Percentiles rank a stretch among this genome's conserved stretches.
Evolutionary conservation across 179 eudicot genomes (phyloP).

Genomic region (Silene coronaria): DNA sequence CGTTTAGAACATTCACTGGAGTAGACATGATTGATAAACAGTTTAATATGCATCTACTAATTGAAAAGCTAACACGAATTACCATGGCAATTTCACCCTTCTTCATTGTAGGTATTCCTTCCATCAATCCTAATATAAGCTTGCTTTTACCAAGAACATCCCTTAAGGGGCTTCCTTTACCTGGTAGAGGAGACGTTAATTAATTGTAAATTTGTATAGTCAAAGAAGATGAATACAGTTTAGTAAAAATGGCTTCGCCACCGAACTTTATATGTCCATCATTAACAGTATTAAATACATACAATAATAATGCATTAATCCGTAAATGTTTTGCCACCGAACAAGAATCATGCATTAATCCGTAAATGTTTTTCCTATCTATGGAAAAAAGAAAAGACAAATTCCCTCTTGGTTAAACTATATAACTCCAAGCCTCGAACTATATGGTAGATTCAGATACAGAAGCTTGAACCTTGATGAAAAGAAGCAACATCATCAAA

Average conservation of each 20-base stretch:
- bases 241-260: background rate
- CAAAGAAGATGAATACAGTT: background rate
- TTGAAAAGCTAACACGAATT: slow-evolving; percentile 12
- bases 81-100: slow-evolving; percentile 97
- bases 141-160: slow-evolving; percentile 92
- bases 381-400: background rate
- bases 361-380: background rate
- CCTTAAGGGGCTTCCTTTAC: slow-evolving; percentile 73
- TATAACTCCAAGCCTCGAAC: background rate
- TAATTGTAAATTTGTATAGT: background rate
- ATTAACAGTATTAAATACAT: background rate
- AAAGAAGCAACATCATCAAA: background rate
- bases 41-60: background rate
- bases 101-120: slow-evolving; percentile 93
- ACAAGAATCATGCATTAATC: background rate
- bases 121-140: slow-evolving; percentile 79
- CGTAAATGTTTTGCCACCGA: background rate
- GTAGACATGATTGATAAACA: background rate
- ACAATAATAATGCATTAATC: too few species aligned
- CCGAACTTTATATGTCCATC: background rate
- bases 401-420: background rate
- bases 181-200: slow-evolving; percentile 39
- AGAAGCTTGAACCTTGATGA: background rate
- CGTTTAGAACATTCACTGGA: background rate
- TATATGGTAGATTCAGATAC: background rate